Evolutionary conservation across 164 flowering plant species (phyloP).

Genomic region (Magnolia changhungtana): DNA sequence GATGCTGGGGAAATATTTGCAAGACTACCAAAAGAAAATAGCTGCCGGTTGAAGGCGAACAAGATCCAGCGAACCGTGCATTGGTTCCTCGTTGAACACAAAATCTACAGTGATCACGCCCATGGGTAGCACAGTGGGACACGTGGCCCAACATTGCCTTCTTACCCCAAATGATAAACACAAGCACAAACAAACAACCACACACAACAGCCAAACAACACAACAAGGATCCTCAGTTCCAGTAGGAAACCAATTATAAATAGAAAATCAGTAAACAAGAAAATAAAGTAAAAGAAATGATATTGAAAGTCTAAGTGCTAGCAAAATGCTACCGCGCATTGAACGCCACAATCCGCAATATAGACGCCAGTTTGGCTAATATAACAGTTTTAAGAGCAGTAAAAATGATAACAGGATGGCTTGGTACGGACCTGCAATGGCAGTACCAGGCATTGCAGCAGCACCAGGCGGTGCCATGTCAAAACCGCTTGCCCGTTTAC

Average conservation of each 20-base stretch:
- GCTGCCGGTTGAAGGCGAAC: slow-evolving; percentile 60
- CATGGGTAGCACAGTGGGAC: slow-evolving; percentile 57
- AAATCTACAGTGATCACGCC: slow-evolving; percentile 52
- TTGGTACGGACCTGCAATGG: slow-evolving; percentile 40
- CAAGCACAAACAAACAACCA: slow-evolving; percentile 61
- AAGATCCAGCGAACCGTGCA: slow-evolving; percentile 66
- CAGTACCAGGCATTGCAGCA: slow-evolving; percentile 34
- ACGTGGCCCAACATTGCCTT: slow-evolving; percentile 73
- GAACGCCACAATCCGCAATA: not conserved
- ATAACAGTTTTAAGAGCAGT: not conserved
- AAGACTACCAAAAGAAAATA: slow-evolving; percentile 60
- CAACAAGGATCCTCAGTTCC: slow-evolving; percentile 65
- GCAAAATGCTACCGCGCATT: not conserved
- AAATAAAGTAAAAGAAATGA: not conserved
- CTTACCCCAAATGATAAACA: slow-evolving; percentile 55
- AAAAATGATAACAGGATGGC: not conserved
- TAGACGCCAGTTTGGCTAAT: slow-evolving; percentile 1
- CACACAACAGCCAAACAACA: slow-evolving; percentile 77
- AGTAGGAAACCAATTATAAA: slow-evolving; percentile 27
- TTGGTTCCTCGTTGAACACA: slow-evolving; percentile 53
- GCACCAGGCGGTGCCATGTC: slow-evolving; percentile 75
- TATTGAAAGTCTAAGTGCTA: slow-evolving; percentile 3
- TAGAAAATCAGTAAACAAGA: slow-evolving; percentile 14
- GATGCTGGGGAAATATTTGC: slow-evolving; percentile 48
- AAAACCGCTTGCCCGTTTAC: slow-evolving; percentile 80